Evolutionary conservation across 1,284 basidiomycete species (phyloP), one percentile per base, ranked within the genome.

Genomic region (Trichosporon sp.): DNA sequence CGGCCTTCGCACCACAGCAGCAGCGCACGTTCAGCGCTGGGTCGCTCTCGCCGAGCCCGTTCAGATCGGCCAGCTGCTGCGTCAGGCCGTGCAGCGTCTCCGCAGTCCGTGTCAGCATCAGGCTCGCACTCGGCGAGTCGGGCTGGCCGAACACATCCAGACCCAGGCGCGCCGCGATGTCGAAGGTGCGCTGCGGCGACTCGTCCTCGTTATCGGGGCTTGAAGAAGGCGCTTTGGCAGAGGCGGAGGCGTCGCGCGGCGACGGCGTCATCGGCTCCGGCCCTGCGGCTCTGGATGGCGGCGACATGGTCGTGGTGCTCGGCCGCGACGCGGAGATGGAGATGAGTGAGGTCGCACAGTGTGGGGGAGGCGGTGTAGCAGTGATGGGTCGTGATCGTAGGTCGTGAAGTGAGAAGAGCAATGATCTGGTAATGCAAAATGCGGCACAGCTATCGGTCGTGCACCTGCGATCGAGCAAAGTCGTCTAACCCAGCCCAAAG

Each of bases 41-140:
- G 31, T 69, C 69, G 8, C 54, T 60, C 52, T 65, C 65, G 13
- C 56, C 63, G 6, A 62, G 59, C 6, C 62, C 69, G 23, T 71
- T 64, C 8, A 79, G 58, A 49, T 71, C 65, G 0, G 59, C 72
- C 5, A 79, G 68, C 65, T 78, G 76, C 13, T 66, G 61, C 1
- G 71, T 64, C 4, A 79, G 65, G 3, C 75, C 74, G 14, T 76
- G 74, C 36, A 79, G 72, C 2, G 77, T 79, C 56, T 70, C 73
- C 21, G 74, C 74, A 0, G 76, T 75, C 11, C 74, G 70, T 8
- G 74, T 63, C 33, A 79, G 70, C 1, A 73, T 67, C 10, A 65
- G 34, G 23, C 68, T 70, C 4, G 72, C 71, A 0, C 70, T 71
- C 2, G 77, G 77, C 0, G 76, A 76, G 44, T 70, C 65, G 31